Evolutionary conservation across 805 yeast species (phyloP).

Genomic region (Metschnikowia vanudenii): DNA sequence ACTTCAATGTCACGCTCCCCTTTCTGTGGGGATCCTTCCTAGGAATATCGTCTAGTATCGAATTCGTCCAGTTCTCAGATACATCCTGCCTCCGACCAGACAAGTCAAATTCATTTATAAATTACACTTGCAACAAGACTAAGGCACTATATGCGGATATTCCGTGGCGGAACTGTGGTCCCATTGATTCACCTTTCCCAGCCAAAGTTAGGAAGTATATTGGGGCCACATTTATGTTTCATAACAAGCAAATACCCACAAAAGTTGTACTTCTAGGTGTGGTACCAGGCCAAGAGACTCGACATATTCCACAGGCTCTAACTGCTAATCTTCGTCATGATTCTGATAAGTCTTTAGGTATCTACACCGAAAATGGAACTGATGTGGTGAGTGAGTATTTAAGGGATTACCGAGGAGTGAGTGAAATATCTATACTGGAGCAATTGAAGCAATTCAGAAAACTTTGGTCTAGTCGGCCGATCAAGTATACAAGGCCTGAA

Average conservation of each 20-base stretch:
- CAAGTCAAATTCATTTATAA: too few relatives aligned
- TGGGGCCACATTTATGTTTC: slow-evolving; percentile 35
- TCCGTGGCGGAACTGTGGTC: background rate
- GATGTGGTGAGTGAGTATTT: background rate
- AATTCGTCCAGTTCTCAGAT: background rate
- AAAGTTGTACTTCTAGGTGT: slow-evolving; percentile 31
- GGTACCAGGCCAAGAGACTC: slow-evolving; percentile 4
- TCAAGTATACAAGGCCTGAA: background rate
- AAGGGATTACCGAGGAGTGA: background rate
- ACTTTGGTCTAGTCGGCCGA: background rate
- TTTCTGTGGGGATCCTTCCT: slow-evolving; percentile 11
- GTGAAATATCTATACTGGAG: background rate
- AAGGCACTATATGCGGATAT: too few relatives aligned
- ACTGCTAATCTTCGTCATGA: background rate
- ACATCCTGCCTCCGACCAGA: too few relatives aligned
- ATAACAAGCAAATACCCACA: slow-evolving; percentile 29
- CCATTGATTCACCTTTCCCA: slow-evolving; percentile 21
- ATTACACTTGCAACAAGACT: too few relatives aligned
- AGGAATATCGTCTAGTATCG: slow-evolving; percentile 5
- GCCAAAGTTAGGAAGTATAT: slow-evolving; percentile 30
- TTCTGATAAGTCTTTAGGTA: background rate
- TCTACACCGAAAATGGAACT: background rate
- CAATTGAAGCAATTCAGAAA: background rate
- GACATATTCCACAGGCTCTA: background rate
- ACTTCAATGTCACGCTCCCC: background rate